These are phyloP conservation scores for Meyerozyma athensensis DNA, from an alignment of 1,139 yeast genomes.

Conservation along the genomic window DNA sequence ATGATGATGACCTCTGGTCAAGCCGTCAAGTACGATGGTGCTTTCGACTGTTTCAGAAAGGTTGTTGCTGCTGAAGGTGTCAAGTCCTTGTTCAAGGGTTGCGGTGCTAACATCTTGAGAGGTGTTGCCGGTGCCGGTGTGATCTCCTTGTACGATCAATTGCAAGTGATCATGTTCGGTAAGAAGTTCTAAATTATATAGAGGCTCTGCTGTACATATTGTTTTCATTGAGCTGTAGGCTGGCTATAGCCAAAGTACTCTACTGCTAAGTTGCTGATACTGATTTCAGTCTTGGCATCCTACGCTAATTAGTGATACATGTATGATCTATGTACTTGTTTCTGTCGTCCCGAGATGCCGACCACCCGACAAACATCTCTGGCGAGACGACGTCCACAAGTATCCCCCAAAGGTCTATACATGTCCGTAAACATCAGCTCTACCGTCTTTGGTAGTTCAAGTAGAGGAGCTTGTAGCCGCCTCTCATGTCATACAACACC, in stretches of 20 bases:
- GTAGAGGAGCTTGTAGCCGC: constrained; percentile 44
- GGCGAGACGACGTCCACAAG: background rate
- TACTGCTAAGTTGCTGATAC: too few species aligned
- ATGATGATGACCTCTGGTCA: constrained; percentile 87
- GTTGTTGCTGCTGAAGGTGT: constrained; percentile 73
- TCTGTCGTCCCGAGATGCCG: constrained; percentile 1
- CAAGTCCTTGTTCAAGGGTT: constrained; percentile 73
- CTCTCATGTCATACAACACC: constrained; percentile 63
- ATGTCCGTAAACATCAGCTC: constrained; percentile 1
- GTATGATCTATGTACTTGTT: background rate
- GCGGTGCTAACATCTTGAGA: constrained; percentile 84
- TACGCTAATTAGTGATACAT: too few species aligned
- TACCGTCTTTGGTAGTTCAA: constrained; percentile 25
- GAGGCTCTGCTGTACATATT: constrained; percentile 3
- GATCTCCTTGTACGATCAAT: constrained; percentile 73
- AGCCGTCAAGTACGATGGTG: constrained; percentile 72
- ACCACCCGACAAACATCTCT: constrained; percentile 3
- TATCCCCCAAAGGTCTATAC: constrained; percentile 4
- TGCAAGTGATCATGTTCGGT: constrained; percentile 69
- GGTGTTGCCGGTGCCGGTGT: constrained; percentile 91
- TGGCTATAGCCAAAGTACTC: background rate
- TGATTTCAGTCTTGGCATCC: too few species aligned
- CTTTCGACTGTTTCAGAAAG: constrained; percentile 67
- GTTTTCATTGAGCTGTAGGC: background rate
- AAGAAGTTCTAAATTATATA: constrained; percentile 46